A percentile compares a stretch with the other conserved stretches of the same genome.
These are phyloP conservation scores for Hypoxylon sp. DNA, from an alignment of 2,329 filamentous ascomycete genomes.

Conservation along the genomic window DNA sequence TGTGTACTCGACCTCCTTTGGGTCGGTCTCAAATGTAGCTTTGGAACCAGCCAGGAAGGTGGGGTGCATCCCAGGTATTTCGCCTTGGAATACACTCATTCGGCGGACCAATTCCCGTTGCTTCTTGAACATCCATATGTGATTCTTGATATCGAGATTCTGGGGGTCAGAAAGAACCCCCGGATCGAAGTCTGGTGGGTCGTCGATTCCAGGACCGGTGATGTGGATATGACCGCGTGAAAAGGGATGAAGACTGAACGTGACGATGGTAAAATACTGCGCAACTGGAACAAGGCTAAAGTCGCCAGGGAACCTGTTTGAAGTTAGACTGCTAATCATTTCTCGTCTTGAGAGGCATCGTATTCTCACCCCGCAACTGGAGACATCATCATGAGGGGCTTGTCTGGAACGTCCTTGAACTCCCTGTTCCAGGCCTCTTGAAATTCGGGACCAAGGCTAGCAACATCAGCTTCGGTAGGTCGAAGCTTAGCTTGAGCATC, in stretches of 20 bases:
- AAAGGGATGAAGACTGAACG: slow-evolving; percentile 72
- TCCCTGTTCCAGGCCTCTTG: slow-evolving; percentile 46
- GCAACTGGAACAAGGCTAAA: slow-evolving; percentile 55
- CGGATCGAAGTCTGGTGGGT: slow-evolving; percentile 67
- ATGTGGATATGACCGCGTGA: slow-evolving; percentile 75
- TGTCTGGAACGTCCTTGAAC: slow-evolving; percentile 44
- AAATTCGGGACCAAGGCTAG: slow-evolving; percentile 45
- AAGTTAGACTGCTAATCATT: background rate
- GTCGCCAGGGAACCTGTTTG: slow-evolving; percentile 59
- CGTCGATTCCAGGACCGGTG: slow-evolving; percentile 58
- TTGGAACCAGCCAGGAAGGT: slow-evolving; percentile 59
- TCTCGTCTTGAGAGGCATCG: slow-evolving; percentile 10
- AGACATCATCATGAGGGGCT: slow-evolving; percentile 41
- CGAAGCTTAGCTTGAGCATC: slow-evolving; percentile 46
- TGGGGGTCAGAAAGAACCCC: slow-evolving; percentile 68
- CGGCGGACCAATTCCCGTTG: slow-evolving; percentile 72
- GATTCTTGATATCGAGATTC: slow-evolving; percentile 68
- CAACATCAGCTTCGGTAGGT: slow-evolving; percentile 45
- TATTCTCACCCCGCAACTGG: slow-evolving; percentile 24
- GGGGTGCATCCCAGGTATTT: slow-evolving; percentile 61
- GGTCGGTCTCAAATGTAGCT: slow-evolving; percentile 53
- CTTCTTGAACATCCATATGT: slow-evolving; percentile 75
- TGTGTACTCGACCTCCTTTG: slow-evolving; percentile 61
- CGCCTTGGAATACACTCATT: slow-evolving; percentile 65
- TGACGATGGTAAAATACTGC: slow-evolving; percentile 68